Percentiles rank a stretch among this genome's conserved stretches.
phyloP scores from a whole-genome alignment of 352 stramenopile genomes.

The Phytophthora cactorum region DNA sequence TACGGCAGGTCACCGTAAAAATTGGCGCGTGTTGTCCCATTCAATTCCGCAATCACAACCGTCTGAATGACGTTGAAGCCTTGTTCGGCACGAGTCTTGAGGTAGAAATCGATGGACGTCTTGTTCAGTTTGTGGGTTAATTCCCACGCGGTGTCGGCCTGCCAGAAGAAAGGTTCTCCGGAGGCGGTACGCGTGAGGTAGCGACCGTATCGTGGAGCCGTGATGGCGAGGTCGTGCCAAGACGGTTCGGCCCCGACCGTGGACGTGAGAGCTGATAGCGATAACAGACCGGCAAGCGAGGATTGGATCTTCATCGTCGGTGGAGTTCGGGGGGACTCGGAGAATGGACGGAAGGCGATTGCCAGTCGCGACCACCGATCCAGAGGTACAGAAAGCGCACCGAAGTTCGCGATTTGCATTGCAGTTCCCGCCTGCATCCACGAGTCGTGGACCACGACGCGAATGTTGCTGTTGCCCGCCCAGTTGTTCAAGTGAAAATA shows the following conservation, averaged over 20 bases:
- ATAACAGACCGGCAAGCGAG: too few relatives aligned
- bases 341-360: neutral
- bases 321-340: neutral
- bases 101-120: slow-evolving; percentile 39
- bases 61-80: slow-evolving; percentile 37
- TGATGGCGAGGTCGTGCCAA: neutral
- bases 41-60: slow-evolving; percentile 32
- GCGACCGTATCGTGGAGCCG: neutral
- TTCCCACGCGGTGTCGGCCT: slow-evolving; percentile 30
- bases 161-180: neutral
- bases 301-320: neutral
- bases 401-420: neutral
- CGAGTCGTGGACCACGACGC: neutral
- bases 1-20: slow-evolving; percentile 37
- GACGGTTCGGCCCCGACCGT: neutral
- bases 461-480: neutral
- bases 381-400: neutral
- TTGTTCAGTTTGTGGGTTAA: slow-evolving; percentile 35
- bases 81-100: slow-evolving; percentile 31
- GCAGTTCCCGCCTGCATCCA: neutral
- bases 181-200: neutral
- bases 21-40: slow-evolving; percentile 31
- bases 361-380: too few relatives aligned
- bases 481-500: neutral
- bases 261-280: too few relatives aligned